Base-by-base conservation (phyloP, 108 stramenopile species). In the Seminavis robusta region DNA sequence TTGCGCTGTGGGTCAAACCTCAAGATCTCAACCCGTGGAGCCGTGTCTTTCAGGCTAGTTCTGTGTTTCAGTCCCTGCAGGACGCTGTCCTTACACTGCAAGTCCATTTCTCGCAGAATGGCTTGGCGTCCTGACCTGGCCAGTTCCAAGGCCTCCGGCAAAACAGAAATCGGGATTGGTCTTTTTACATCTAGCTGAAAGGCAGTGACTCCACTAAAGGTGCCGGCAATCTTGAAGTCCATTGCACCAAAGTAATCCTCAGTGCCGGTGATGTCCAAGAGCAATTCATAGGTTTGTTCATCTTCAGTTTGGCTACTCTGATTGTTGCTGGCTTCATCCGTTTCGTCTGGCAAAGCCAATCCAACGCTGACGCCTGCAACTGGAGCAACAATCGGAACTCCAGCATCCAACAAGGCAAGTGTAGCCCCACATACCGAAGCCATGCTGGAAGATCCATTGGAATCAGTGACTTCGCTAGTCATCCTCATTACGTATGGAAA, bases 191-290 rank as follows among this genome's bases (percentile, higher is more conserved):
- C 79, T 21, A 82, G 58, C 56, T 97, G 96, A 29, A 93, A 71
- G 30, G 90, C 92, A 10, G 96, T 97, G 39, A 97, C 65, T 20
- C 88, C 84, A 36, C 43, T 30, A 3, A 11, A 23, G 9, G 96
- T 92, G 10, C 96, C 96, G 19, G 88, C 92, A 23, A 95, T 70
- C 72, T 97, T 97, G 70, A 93, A 95, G 71, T 97, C 96, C 92
- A 97, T 97, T 45, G 74, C 74, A 11, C 96, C 96, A 61, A 70
- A 84, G 30, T 73, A 60, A 61, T 77, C 82, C 63, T 97, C 94
- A 13, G 88, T 82, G 26, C 96, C 96, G n/a, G 84, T 77, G 41
- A 95, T 94, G 68, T 97, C 96, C 39, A 80, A 59, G 16, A 95
- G 74, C 9, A 94, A 54, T 46, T 54, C 19, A 44, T 87, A 62